phyloP scores from a whole-genome alignment of 129 eudicot genomes.

The Escallonia rubra region DNA sequence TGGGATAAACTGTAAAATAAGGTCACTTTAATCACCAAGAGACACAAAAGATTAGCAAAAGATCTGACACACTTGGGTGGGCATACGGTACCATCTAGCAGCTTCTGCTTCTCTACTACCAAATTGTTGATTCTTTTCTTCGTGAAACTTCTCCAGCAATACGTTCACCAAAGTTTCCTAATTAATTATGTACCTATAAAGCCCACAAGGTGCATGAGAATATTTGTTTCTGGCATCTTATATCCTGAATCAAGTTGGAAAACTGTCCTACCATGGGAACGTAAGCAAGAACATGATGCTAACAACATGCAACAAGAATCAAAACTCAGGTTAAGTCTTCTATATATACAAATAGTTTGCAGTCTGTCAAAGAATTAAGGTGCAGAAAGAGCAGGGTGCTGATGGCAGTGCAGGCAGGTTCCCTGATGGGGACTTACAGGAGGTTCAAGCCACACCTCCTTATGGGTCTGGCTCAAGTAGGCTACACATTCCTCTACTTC shows the following conservation, averaged over 20 bases:
- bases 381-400: neutral
- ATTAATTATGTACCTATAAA: no score
- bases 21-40: no score
- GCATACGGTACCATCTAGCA: no score
- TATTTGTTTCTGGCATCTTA: neutral
- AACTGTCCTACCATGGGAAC: neutral
- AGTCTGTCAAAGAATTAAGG: neutral
- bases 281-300: slow-evolving; percentile 17
- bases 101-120: no score
- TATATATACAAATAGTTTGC: neutral
- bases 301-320: slow-evolving; percentile 21
- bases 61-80: no score
- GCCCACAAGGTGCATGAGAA: neutral
- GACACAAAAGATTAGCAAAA: no score
- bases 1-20: no score
- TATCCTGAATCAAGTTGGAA: neutral
- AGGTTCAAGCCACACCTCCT: slow-evolving; percentile 57
- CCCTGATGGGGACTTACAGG: slow-evolving; percentile 6
- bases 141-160: no score
- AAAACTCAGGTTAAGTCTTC: neutral
- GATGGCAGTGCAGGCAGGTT: slow-evolving; percentile 6
- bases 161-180: no score
- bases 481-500: slow-evolving; percentile 54
- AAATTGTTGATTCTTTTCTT: no score
- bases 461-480: slow-evolving; percentile 52